phyloP scores from a whole-genome alignment of 192 early-diverging fungal species.

The Umbelopsis sp. region DNA sequence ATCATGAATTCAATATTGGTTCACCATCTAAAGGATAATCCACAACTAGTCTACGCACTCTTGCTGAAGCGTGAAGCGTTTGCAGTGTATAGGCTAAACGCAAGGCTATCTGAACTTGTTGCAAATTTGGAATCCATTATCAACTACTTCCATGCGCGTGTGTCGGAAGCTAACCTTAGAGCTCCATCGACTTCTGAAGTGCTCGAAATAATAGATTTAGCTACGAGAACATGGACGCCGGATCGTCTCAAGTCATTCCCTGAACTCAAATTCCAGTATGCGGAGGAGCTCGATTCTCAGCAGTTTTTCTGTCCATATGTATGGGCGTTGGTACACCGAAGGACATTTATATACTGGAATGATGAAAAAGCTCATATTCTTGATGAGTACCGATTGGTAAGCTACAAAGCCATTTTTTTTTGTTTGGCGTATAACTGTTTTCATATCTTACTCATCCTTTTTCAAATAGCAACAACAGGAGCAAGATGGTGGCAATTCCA shows the following conservation, averaged over 20 bases:
- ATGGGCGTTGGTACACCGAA: conserved; percentile 62
- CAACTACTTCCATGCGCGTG: conserved; percentile 61
- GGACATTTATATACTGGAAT: conserved; percentile 71
- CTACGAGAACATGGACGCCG: conserved; percentile 63
- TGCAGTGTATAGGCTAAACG: conserved; percentile 49
- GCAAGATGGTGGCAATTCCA: background rate
- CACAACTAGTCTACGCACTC: conserved; percentile 70
- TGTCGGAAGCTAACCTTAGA: conserved; percentile 65
- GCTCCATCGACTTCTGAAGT: conserved; percentile 66
- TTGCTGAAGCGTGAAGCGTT: conserved; percentile 70
- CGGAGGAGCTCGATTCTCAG: conserved; percentile 55
- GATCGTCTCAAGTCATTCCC: conserved; percentile 51
- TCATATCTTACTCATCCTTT: background rate
- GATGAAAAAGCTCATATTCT: conserved; percentile 54
- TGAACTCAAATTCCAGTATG: conserved; percentile 71
- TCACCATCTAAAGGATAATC: conserved; percentile 63
- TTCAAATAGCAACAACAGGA: background rate
- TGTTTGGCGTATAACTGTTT: background rate
- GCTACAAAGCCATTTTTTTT: background rate
- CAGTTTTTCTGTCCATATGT: conserved; percentile 73
- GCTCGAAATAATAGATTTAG: conserved; percentile 62
- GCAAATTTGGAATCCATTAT: conserved; percentile 70
- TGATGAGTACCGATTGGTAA: conserved; percentile 27
- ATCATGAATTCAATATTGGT: conserved; percentile 70
- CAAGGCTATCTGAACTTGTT: conserved; percentile 57